Percentiles rank a stretch among this genome's conserved stretches.
phyloP scores from a whole-genome alignment of 2,329 filamentous ascomycete species.

The Fusarium continuum region DNA sequence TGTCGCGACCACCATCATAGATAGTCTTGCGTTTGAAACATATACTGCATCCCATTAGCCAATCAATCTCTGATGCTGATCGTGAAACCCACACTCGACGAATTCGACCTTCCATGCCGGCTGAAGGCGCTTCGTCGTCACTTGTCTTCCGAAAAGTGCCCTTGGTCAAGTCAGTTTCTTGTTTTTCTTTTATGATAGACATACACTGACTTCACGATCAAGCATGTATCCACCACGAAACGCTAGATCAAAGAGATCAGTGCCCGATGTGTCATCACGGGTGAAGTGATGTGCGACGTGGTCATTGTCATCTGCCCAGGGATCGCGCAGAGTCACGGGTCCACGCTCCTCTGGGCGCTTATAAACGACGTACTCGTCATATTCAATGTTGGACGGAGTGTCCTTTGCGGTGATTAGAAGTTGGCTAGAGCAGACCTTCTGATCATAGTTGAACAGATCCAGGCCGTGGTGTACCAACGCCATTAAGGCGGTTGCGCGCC shows the following conservation, averaged over 20 bases:
- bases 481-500: constrained; percentile 41
- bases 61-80: not conserved
- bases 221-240: constrained; percentile 46
- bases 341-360: constrained; percentile 34
- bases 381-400: constrained; percentile 48
- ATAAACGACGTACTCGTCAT: constrained; percentile 53
- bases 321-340: constrained; percentile 1
- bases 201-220: constrained; percentile 42
- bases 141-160: constrained; percentile 40
- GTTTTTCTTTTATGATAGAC: too few species aligned
- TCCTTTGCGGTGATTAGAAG: constrained; percentile 46
- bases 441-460: constrained; percentile 52
- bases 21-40: constrained; percentile 49
- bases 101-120: constrained; percentile 48
- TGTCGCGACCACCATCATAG: constrained; percentile 47
- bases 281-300: constrained; percentile 49
- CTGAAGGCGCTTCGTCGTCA: constrained; percentile 31
- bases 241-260: constrained; percentile 46
- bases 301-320: constrained; percentile 26
- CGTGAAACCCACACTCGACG: constrained; percentile 47
- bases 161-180: constrained; percentile 18
- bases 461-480: constrained; percentile 43
- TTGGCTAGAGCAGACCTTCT: constrained; percentile 45
- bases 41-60: constrained; percentile 40
- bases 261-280: constrained; percentile 46